Base-by-base conservation (phyloP, 345 rosid genomes). In the Limnanthes douglasii region DNA sequence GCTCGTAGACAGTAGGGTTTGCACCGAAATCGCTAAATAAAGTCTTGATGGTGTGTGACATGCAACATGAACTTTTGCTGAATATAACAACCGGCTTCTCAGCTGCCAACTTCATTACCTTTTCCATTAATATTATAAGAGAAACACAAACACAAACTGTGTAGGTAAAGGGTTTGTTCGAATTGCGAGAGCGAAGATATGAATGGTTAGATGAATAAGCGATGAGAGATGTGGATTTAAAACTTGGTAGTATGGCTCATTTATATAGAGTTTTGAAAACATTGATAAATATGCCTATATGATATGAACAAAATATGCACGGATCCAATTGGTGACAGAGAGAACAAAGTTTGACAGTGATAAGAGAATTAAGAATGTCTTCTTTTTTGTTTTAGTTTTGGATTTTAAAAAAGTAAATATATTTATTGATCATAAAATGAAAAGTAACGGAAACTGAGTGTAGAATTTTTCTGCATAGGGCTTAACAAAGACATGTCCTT, bases 21-120 rank as follows among this genome's bases (percentile, higher is more conserved):
- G 65, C 96, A 20, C 96, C 96, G 3, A 81, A 69, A 20, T 81
- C 93, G 21, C 61, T 38, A 32, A 86, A 46, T 44, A 82, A 67
- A 6, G 70, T 65, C 65, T 61, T 71, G 75, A 86, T 65, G 34
- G 84, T 59, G 56, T 82, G 84, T 68, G 73, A 72, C 93, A 86
- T 75, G 60, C 69, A 64, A 47, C 97, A 86, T 0, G 65, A 46
- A 37, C 77, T 86, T 62, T 53, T 64, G 66, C 94, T 81, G 66
- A 81, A 86, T 37, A 86, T 70, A 68, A 78, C 94, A 41, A 86
- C 92, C 1, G 97, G 72, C 59, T 71, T 86, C 63, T 75, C 84
- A 4, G 76, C 33, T 41, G 67, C 85, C 71, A 86, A 36, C 31
- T 48, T 59, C 3, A 57, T 56, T 30, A 81, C 61, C 15, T 50